Base-by-base conservation (phyloP, 139 green algal species). In the Coelastrella sp. region DNA sequence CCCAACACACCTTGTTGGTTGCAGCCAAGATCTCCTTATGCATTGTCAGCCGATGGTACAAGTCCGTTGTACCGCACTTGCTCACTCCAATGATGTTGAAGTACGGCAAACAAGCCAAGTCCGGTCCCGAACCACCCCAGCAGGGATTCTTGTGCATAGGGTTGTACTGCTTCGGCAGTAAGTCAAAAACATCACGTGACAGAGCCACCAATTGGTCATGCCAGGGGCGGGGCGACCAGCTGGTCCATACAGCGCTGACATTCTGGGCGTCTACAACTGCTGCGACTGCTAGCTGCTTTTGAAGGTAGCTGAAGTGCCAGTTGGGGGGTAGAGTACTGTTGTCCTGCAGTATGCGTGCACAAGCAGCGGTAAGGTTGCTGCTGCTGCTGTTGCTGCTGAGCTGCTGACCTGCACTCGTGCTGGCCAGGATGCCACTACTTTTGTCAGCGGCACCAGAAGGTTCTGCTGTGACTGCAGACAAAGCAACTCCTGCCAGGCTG, bases 11-110 rank as follows among this genome's bases (percentile, higher is more conserved):
- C 91, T 96, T 96, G 83, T 95, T 96, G 6, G 74, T 58, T 1
- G 92, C 79, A 83, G 93, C 76, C 57, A 91, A 88, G 13, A 96
- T 77, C 13, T 95, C 22, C 23, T 92, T 93, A 91, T 96, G 93
- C 90, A 90, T 89, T 54, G 89, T 83, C 14, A 96, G 91, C 80
- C 94, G 89, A 89, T 94, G 89, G 91, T 96, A 96, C 13, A 96
- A 73, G 85, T 96, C 94, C 4, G 94, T 96, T 11, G 94, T 96
- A 77, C 94, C 94, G 77, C 94, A 95, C 91, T 96, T 96, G 87
- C 92, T 84, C 74, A 94, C 92, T 5, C 94, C 94, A 66, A 95
- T 76, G 84, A 96, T 95, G 54, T 95, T 91, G 86, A 92, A 96
- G 92, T 94, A 96, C 56, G 94, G 94, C 17, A 95, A 71, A 82